Evolutionary conservation across 1,139 yeast species (phyloP), one percentile per base, ranked within the genome.

Genomic region (Saccharomycopsis hybrid): DNA sequence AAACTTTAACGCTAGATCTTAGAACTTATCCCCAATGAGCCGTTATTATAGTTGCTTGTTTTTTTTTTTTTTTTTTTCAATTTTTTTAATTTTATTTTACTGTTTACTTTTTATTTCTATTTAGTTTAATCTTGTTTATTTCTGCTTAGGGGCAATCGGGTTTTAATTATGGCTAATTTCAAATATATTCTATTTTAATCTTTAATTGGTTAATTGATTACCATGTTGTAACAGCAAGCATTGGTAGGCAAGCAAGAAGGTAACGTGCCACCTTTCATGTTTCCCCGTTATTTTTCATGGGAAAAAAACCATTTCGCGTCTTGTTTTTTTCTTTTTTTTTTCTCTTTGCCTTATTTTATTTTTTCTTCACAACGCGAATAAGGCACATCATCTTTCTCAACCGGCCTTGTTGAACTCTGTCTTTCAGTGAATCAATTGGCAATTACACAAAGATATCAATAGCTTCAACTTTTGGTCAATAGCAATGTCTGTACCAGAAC

Each of bases 1-100:
- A 76, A 58, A 83, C 94, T 0, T 73, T 92, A 37, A 85, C 94
- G 0, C 65, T 86, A 52, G 92, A 87, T 62, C 72, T 86, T 60
- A 70, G 82, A 55, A 75, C 76, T n/a, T 84, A 80, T 60, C 77
- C 82, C n/a, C 24, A 27, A 13, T 43, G n/a, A 43, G 28, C 5
- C 28, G 28, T 25, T 39, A 27, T 38, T 24, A 5, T 11, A 33
- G 13, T 18, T 5, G 13, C 5, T 5, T 43, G n/a, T 9, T 27
- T 43, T 24, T 32, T 43, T 32, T 13, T 25, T 18, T 25, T 32
- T 24, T 11, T 32, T 31, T 24, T 29, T 30, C 5, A 31, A 11
- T 18, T 8, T 29, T 25, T 32, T 32, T 4, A 30, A 5, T 33
- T 32, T 32, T 42, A n/a, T n/a, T 7, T 5, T 11, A 5, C 11